phyloP scores from a whole-genome alignment of 176 grass and related monocot species.

The Triticum dicoccoides region DNA sequence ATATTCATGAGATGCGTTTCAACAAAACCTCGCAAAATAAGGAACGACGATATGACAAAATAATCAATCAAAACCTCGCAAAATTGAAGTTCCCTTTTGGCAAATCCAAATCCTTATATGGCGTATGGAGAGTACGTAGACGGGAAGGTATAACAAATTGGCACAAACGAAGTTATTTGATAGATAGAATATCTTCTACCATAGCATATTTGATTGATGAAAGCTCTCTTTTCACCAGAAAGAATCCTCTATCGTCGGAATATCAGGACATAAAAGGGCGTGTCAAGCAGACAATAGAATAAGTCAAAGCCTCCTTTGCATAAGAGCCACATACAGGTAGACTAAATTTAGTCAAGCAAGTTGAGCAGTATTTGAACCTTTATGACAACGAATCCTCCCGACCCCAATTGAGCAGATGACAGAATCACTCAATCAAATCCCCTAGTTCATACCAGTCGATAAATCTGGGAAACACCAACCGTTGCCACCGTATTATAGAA shows the following conservation, averaged over 20 bases:
- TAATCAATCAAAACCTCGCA: background rate
- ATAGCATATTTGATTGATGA: no score
- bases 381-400: background rate
- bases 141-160: background rate
- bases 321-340: slow-evolving; percentile 14
- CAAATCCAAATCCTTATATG: background rate
- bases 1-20: background rate
- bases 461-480: background rate
- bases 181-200: no score
- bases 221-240: no score
- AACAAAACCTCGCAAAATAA: background rate
- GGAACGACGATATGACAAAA: background rate
- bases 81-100: background rate
- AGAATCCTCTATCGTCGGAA: background rate
- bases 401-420: background rate
- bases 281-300: background rate
- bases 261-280: background rate
- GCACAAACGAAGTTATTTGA: background rate
- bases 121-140: background rate
- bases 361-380: slow-evolving; percentile 11
- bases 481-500: background rate
- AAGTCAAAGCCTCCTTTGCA: slow-evolving; percentile 14
- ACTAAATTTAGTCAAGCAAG: slow-evolving; percentile 5
- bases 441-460: slow-evolving; percentile 8
- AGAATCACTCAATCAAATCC: background rate